phyloP scores from a whole-genome alignment of 225 moss, liverwort and hornwort species.

The Bryoerythrophyllum caledonicum region DNA sequence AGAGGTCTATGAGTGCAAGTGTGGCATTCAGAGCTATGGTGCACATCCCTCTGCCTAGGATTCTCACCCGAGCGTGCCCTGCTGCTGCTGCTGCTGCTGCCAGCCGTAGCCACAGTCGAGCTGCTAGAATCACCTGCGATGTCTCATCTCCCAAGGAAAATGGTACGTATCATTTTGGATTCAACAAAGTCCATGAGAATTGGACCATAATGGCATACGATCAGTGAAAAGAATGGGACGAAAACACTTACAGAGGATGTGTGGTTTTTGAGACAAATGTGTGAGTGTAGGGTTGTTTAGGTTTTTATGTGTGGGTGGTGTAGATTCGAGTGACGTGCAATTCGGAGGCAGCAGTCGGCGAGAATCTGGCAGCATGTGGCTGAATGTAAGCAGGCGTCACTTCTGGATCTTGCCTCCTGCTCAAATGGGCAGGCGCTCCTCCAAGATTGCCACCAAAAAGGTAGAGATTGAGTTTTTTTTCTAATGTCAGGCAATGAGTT shows the following conservation, averaged over 20 bases:
- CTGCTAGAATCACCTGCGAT: conserved; percentile 18
- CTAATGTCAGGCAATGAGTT: too few relatives aligned
- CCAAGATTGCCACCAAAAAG: conserved; percentile 97
- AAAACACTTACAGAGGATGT: background rate
- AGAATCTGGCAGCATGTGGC: conserved; percentile 42
- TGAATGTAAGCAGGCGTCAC: conserved; percentile 43
- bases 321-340: conserved; percentile 46
- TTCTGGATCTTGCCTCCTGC: conserved; percentile 65
- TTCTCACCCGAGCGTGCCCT: conserved; percentile 30
- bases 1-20: conserved; percentile 36
- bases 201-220: background rate
- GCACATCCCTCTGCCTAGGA: conserved; percentile 32
- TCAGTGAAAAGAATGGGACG: background rate
- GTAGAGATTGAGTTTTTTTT: conserved; percentile 13
- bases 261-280: background rate
- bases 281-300: background rate
- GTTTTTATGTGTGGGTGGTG: conserved; percentile 35
- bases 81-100: background rate
- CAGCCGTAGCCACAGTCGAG: background rate
- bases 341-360: conserved; percentile 49
- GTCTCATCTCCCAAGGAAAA: background rate
- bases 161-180: conserved; percentile 11
- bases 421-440: conserved; percentile 90
- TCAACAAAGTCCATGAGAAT: background rate
- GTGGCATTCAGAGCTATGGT: conserved; percentile 53